Conservation (phyloP, 768 basidiomycete species). For the Pulveroboletus sp. region DNA sequence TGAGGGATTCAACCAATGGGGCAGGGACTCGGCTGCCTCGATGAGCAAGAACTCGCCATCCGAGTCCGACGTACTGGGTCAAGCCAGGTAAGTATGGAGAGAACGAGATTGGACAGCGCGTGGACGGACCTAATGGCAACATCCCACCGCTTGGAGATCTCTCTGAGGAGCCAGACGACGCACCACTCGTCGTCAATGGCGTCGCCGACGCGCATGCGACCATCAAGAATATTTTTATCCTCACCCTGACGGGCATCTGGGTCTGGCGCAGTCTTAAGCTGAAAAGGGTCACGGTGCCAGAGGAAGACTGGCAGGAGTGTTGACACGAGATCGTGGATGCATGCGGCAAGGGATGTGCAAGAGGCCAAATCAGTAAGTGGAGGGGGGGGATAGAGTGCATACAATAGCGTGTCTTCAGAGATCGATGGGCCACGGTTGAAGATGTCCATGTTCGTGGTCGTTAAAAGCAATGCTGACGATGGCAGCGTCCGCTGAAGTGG, state of each 20-base stretch:
- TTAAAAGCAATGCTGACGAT: neutral
- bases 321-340: constrained; percentile 55
- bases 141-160: constrained; percentile 76
- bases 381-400: constrained; percentile 60
- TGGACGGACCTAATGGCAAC: constrained; percentile 65
- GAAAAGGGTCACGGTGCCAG: constrained; percentile 84
- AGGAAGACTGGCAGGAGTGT: constrained; percentile 55
- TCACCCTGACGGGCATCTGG: constrained; percentile 31
- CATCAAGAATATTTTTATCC: constrained; percentile 62
- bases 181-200: constrained; percentile 99
- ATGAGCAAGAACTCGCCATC: constrained; percentile 97
- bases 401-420: constrained; percentile 81
- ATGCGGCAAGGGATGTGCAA: constrained; percentile 61
- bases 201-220: constrained; percentile 89
- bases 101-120: neutral
- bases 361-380: constrained; percentile 53
- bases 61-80: constrained; percentile 59
- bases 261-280: constrained; percentile 59
- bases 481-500: neutral
- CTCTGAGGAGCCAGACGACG: constrained; percentile 80
- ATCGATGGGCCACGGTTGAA: constrained; percentile 75
- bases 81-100: constrained; percentile 1
- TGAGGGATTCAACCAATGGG: constrained; percentile 85
- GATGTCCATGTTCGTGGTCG: constrained; percentile 46
- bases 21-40: constrained; percentile 88